These are phyloP conservation scores for Vitis hybrid DNA, from an alignment of 177 flowering plant genomes.

Conservation along the genomic window DNA sequence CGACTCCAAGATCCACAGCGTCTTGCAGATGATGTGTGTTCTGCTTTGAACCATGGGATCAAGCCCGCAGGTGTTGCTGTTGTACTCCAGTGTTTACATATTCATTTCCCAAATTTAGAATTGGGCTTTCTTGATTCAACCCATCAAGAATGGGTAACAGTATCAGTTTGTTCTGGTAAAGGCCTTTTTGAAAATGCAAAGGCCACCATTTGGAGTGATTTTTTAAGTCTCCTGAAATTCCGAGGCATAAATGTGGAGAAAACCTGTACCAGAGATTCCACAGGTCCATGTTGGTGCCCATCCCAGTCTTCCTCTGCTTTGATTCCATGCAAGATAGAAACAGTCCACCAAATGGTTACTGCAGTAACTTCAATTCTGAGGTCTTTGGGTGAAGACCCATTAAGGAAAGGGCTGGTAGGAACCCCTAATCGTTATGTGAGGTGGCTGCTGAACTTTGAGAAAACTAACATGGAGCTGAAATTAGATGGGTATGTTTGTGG, in stretches of 20 bases:
- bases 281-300: slow-evolving; percentile 67
- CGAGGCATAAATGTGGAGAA: slow-evolving; percentile 47
- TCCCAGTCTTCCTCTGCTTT: slow-evolving; percentile 27
- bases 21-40: slow-evolving; percentile 74
- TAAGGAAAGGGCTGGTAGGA: slow-evolving; percentile 64
- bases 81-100: slow-evolving; percentile 73
- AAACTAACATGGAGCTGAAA: slow-evolving; percentile 52
- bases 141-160: slow-evolving; percentile 46
- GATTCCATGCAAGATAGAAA: slow-evolving; percentile 24
- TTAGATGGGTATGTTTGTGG: slow-evolving; percentile 37
- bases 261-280: slow-evolving; percentile 9
- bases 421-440: slow-evolving; percentile 73
- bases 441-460: slow-evolving; percentile 84
- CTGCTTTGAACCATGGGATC: slow-evolving; percentile 66
- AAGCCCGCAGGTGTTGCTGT: slow-evolving; percentile 90
- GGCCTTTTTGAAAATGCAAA: slow-evolving; percentile 69
- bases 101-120: slow-evolving; percentile 54
- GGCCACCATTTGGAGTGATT: slow-evolving; percentile 67
- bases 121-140: slow-evolving; percentile 31
- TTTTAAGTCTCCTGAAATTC: slow-evolving; percentile 61
- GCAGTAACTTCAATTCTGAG: slow-evolving; percentile 65
- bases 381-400: slow-evolving; percentile 83
- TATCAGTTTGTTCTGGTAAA: slow-evolving; percentile 56
- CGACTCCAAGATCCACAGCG: slow-evolving; percentile 90
- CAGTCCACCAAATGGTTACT: slow-evolving; percentile 42